These are phyloP conservation scores for Colletotrichum tropicicola DNA, from an alignment of 2,329 filamentous ascomycete genomes.

Conservation along the genomic window DNA sequence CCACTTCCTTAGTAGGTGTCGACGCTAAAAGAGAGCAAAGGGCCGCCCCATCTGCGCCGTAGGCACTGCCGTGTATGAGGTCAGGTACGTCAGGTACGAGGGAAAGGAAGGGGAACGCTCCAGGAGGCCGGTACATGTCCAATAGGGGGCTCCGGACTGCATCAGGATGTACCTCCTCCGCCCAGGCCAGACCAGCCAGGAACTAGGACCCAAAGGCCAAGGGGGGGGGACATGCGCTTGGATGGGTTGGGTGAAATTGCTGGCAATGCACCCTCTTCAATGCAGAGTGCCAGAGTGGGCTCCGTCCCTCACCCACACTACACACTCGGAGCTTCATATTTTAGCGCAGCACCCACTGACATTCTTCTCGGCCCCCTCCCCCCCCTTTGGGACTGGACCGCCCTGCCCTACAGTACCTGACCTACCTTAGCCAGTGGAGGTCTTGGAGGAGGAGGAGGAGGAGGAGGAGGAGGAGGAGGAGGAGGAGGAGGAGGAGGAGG, in stretches of 20 bases:
- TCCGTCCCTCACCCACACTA: conserved; percentile 14
- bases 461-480: no score
- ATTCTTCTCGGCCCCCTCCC: conserved; percentile 9
- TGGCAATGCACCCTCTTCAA: conserved; percentile 27
- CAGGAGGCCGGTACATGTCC: neutral
- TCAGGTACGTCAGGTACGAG: neutral
- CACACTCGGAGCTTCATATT: conserved; percentile 23
- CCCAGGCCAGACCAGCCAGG: neutral
- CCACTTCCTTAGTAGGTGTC: conserved; percentile 9
- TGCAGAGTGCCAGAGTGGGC: conserved; percentile 3
- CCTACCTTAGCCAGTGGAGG: no score
- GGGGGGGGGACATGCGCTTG: conserved; percentile 20
- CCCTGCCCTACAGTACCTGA: neutral
- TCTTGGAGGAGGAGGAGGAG: no score
- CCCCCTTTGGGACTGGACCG: conserved; percentile 4
- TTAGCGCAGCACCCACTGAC: conserved; percentile 21
- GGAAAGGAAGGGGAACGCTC: neutral
- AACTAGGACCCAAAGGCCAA: conserved; percentile 13
- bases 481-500: no score
- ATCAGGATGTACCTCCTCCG: conserved; percentile 2
- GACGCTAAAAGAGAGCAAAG: conserved; percentile 10
- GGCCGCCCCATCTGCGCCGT: no score
- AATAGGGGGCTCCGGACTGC: neutral
- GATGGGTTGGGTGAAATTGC: conserved; percentile 31
- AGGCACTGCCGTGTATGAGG: neutral